Conservation (phyloP, 78 protist genomes). For the Goniomonas avonlea region DNA sequence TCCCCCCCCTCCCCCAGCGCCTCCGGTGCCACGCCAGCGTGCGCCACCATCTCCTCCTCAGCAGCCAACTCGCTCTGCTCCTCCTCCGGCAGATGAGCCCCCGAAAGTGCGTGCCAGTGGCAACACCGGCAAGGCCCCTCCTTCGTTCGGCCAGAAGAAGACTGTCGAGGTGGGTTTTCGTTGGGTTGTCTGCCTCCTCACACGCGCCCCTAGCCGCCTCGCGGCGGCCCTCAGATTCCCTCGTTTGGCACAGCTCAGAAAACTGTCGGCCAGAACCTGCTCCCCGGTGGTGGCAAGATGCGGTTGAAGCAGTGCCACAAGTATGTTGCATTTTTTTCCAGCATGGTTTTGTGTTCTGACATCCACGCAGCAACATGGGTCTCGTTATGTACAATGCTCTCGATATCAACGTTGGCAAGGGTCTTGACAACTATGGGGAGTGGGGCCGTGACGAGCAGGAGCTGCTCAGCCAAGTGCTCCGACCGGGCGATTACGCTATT, state of each 20-base stretch:
- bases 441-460: conserved; percentile 2
- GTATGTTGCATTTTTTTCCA: no score
- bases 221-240: no score
- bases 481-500: not conserved
- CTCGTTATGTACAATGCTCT: conserved; percentile 9
- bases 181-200: no score
- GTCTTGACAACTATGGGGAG: conserved; percentile 13
- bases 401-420: not conserved
- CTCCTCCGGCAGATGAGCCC: not conserved
- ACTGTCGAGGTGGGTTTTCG: no score
- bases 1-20: not conserved
- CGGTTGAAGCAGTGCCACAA: no score
- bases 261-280: not conserved
- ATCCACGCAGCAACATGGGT: not conserved
- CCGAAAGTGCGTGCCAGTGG: no score
- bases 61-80: not conserved
- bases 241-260: not conserved
- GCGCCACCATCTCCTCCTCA: conserved; percentile 6
- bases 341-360: no score
- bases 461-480: not conserved
- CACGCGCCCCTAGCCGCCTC: no score
- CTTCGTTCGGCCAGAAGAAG: not conserved
- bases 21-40: not conserved
- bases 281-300: conserved; percentile 1
- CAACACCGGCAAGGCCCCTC: not conserved